Base-by-base conservation (phyloP, 2,329 filamentous ascomycete species). In the Calonectria leucothoes region DNA sequence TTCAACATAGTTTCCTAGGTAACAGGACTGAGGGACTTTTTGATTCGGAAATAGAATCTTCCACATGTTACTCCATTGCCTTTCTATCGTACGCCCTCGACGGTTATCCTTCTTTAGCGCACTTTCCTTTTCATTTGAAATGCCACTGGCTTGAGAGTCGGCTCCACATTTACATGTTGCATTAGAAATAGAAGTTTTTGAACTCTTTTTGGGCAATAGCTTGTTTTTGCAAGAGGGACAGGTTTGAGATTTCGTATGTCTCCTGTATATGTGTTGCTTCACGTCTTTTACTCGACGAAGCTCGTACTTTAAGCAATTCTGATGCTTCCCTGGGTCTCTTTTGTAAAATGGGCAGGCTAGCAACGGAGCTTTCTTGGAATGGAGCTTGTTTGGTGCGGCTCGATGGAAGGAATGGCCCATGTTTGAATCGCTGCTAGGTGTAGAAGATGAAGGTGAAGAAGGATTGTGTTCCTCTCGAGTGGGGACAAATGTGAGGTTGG, bases 241-340 rank as follows among this genome's bases (percentile, higher is more conserved):
- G 5, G 3, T 3, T 4, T 23, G 17, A 2, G 25, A 8, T 31
- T 42, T 64, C 37, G 23, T 64, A 12, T 64, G 59, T n/a, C 15
- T 64, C 31, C 59, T 45, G 27, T 64, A 64, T 15, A 64, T 33
- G 25, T 64, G 59, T 23, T 64, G 59, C 17, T 64, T 64, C 3
- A 64, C 59, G 33, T 64, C 59, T 23, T 64, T 64, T 23, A 64
- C 59, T 7, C 59, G 37, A 1, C 59, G 59, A 31, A 64, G 59
- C 25, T 64, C 59, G 27, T 29, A 64, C 12, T 48, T 64, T 15
- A 64, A 33, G 27, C 59, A 64, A n/a, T 64, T 29, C 10, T 64
- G 59, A 29, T 64, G 29, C 15, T 48, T 48, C 17, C 25, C 11
- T 23, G 59, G 59, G 20, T 64, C 27, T 12, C n/a, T 15, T 31